Base-by-base conservation (phyloP, 2,329 filamentous ascomycete species). In the Eutypa lata region DNA sequence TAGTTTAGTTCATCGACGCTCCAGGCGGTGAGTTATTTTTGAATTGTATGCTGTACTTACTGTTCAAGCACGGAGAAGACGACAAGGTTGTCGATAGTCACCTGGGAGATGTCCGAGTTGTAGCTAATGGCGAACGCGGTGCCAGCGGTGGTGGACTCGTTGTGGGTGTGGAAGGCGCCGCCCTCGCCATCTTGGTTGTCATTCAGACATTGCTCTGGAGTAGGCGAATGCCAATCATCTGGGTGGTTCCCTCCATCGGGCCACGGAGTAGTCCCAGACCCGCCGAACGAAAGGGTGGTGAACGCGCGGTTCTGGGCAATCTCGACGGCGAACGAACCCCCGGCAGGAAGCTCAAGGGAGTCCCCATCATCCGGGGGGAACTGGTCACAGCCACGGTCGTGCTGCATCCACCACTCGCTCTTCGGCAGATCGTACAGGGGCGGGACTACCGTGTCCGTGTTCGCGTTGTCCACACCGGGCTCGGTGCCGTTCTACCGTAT, bases 41-140 rank as follows among this genome's bases (percentile, higher is more conserved):
- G n/a, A 38, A 18, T 14, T 5, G 6, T 18, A 6, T 18, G 16
- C 35, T 16, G 7, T 14, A 64, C 71, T 53, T 65, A 76, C 68
- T 76, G 69, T 51, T 73, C 67, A 50, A 71, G 61, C 1, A 78
- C 74, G 0, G 72, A 73, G 54, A 81, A 80, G 3, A 81, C 76
- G 2, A 75, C 75, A n/a, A 80, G 65, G 57, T 80, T 79, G 45
- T 78, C 74, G 67, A 78, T 73, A 3, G 71, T 76, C 3, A 80
- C 76, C 26, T 73, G 67, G 43, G 63, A 61, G 19, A 79, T 60
- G n/a, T 80, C 72, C 7, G 68, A 69, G 53, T 77, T 65, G 55
- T 81, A 80, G 22, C 73, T 76, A 49, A 81, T 81, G 0, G 77
- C 78, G 60, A 72, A 78, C 0, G 77, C 77, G 0, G 75, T 78